These are phyloP conservation scores for Saccharomycopsis phalli DNA, from an alignment of 1,139 yeast genomes.

Conservation along the genomic window DNA sequence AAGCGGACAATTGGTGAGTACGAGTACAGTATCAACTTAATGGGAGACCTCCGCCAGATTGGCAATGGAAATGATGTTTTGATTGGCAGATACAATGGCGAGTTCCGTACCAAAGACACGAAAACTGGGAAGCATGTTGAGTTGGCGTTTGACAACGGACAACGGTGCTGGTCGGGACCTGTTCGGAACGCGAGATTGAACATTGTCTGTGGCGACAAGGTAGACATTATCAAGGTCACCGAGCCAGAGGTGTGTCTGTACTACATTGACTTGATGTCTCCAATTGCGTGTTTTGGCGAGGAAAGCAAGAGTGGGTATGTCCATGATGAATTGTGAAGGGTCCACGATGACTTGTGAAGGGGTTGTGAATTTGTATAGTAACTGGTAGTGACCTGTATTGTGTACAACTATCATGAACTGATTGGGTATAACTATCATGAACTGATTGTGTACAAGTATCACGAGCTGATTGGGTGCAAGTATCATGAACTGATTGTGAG, in stretches of 20 bases:
- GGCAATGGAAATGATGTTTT: slow-evolving; percentile 38
- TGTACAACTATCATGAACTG: not conserved
- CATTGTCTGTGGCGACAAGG: slow-evolving; percentile 57
- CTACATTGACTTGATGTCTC: slow-evolving; percentile 50
- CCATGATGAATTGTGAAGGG: slow-evolving; percentile 2
- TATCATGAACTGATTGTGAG: not conserved
- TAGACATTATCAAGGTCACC: slow-evolving; percentile 51
- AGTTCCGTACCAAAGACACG: slow-evolving; percentile 25
- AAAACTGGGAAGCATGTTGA: slow-evolving; percentile 29
- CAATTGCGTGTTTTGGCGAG: slow-evolving; percentile 51
- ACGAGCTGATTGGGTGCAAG: not conserved
- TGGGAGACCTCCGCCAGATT: slow-evolving; percentile 50
- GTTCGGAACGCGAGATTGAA: slow-evolving; percentile 58
- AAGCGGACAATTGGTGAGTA: slow-evolving; percentile 54
- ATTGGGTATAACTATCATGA: not conserved
- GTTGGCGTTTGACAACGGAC: slow-evolving; percentile 54
- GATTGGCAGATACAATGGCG: slow-evolving; percentile 42
- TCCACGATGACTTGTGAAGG: no score
- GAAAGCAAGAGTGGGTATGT: not conserved
- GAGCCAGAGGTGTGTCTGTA: slow-evolving; percentile 92
- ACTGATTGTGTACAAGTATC: not conserved
- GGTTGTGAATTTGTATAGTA: no score
- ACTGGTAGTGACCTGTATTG: not conserved
- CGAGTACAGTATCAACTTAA: slow-evolving; percentile 54
- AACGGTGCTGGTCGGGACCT: slow-evolving; percentile 95